Conservation (phyloP, 2,329 filamentous ascomycete genomes). For the Aspergillus awamori region DNA sequence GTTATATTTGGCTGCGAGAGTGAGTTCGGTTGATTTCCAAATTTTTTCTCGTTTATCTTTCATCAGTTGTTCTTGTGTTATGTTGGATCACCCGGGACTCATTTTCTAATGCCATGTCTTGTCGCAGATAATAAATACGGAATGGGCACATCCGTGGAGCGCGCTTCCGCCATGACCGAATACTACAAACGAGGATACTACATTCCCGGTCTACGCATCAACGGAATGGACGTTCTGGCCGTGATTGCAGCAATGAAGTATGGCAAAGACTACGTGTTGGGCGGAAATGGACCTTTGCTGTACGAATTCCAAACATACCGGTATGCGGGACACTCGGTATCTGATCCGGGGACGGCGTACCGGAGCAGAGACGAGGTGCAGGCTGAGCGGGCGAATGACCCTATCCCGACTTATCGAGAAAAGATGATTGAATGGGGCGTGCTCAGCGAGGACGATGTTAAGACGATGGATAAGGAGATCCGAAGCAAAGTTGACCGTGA, state of each 20-base stretch:
- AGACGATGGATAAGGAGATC: constrained; percentile 89
- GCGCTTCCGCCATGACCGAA: constrained; percentile 89
- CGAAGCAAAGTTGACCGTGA: constrained; percentile 80
- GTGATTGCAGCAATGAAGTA: constrained; percentile 91
- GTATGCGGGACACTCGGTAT: constrained; percentile 98
- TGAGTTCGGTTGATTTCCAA: constrained; percentile 53
- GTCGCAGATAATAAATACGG: constrained; percentile 96
- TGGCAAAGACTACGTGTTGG: constrained; percentile 79
- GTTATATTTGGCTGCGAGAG: constrained; percentile 96
- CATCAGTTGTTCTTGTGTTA: too few species aligned
- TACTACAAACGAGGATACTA: constrained; percentile 99
- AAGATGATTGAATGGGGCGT: constrained; percentile 93
- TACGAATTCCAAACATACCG: constrained; percentile 98
- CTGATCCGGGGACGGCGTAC: constrained; percentile 96
- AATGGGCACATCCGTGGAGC: constrained; percentile 93
- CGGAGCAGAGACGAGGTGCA: constrained; percentile 97
- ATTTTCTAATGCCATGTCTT: constrained; percentile 38
- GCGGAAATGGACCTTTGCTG: constrained; percentile 85
- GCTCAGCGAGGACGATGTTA: constrained; percentile 86
- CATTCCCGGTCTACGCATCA: constrained; percentile 96
- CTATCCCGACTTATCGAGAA: constrained; percentile 92
- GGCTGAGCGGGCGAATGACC: constrained; percentile 90
- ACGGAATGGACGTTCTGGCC: constrained; percentile 96
- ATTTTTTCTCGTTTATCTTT: too few species aligned
- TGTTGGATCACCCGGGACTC: too few species aligned